Evolutionary conservation across 805 yeast genomes (phyloP).

Genomic region (Candida manassasensis): DNA sequence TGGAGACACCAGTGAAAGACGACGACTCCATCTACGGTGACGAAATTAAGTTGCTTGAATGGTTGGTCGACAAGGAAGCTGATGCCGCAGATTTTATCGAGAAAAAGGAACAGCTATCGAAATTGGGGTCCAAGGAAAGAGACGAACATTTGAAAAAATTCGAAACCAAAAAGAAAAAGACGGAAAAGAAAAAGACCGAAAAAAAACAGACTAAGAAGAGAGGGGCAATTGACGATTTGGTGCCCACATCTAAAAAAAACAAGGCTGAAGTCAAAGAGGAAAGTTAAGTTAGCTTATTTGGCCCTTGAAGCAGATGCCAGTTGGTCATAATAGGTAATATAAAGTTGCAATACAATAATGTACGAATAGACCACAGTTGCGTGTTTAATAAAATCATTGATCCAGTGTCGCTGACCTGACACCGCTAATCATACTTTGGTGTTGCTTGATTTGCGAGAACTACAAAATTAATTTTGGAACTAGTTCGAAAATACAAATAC

Average conservation of each 20-base stretch:
- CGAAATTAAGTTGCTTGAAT: slow-evolving; percentile 78
- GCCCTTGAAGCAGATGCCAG: no score
- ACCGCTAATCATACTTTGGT: no score
- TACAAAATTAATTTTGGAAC: no score
- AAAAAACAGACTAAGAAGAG: slow-evolving; percentile 4
- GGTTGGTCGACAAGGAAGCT: slow-evolving; percentile 57
- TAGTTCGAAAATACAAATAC: no score
- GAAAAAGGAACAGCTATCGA: slow-evolving; percentile 47
- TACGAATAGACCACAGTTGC: no score
- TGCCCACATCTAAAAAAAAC: slow-evolving; percentile 32
- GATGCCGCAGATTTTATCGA: slow-evolving; percentile 53
- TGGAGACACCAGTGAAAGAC: slow-evolving; percentile 79
- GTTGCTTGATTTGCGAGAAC: no score
- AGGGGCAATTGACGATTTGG: slow-evolving; percentile 5
- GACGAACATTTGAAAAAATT: slow-evolving; percentile 62
- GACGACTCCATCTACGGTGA: slow-evolving; percentile 68
- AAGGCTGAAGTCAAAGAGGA: slow-evolving; percentile 14
- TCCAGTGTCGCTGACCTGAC: no score
- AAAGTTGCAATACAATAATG: no score
- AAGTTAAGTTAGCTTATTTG: no score
- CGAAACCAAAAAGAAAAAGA: slow-evolving; percentile 45
- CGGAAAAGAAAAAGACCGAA: slow-evolving; percentile 5
- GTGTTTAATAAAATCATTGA: no score
- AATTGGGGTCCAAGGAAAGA: slow-evolving; percentile 64
- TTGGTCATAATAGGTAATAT: no score